These are phyloP conservation scores for Pseudocohnilembus persalinus DNA, from an alignment of 169 alveolate genomes.

Conservation along the genomic window DNA sequence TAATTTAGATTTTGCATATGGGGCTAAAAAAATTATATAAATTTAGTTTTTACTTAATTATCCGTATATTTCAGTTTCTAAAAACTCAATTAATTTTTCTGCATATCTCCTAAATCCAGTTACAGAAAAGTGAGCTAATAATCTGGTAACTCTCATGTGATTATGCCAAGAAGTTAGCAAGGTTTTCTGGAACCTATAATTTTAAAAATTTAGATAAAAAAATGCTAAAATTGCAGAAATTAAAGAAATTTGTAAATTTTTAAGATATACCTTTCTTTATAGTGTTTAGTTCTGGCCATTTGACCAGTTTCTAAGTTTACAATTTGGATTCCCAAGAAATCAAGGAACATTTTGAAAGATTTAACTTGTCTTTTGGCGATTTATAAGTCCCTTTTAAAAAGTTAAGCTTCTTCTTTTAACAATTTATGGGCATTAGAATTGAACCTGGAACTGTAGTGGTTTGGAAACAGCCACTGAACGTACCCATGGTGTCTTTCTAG, in stretches of 20 bases:
- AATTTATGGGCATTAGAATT: constrained; percentile 1
- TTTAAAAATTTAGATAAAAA: too few species aligned
- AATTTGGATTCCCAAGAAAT: constrained; percentile 15
- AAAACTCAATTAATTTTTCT: constrained; percentile 5
- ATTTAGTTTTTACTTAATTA: neutral
- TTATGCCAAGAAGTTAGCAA: constrained; percentile 12
- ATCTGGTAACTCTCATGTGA: constrained; percentile 20
- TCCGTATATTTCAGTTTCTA: constrained; percentile 20
- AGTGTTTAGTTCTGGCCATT: constrained; percentile 1
- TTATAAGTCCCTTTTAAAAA: neutral
- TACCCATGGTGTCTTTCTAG: constrained; percentile 14
- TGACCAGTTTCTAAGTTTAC: neutral
- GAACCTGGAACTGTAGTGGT: constrained; percentile 8
- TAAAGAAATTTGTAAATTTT: too few species aligned
- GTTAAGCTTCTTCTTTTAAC: neutral
- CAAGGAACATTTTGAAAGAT: constrained; percentile 3
- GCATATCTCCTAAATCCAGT: constrained; percentile 30
- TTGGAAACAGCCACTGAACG: constrained; percentile 15
- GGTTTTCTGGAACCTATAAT: too few species aligned
- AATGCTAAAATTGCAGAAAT: too few species aligned
- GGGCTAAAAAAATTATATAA: neutral
- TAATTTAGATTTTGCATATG: neutral
- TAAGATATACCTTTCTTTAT: constrained; percentile 9
- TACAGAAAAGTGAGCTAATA: constrained; percentile 9
- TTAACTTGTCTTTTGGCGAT: constrained; percentile 5